Evolutionary conservation across 768 basidiomycete species (phyloP), one percentile per base, ranked within the genome.

Genomic region (Hemileccinum rubropunctum): DNA sequence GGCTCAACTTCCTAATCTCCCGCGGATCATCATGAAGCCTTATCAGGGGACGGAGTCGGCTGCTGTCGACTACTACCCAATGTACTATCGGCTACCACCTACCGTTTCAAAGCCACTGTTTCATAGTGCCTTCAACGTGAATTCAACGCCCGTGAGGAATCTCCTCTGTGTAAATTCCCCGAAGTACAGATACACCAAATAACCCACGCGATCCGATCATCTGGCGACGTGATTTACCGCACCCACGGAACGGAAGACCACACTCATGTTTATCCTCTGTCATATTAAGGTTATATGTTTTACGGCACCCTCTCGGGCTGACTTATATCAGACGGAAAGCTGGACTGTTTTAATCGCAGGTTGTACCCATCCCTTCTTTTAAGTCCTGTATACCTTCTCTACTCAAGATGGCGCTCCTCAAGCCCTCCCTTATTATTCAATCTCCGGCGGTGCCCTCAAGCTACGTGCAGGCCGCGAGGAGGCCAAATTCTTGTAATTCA

Each of bases 381-480:
- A 36, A 14, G 32, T 10, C 42, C 18, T 37, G 42, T 18, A 39
- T 37, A 38, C 47, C 20, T 30, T 45, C 28, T 35, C 43, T 32
- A 28, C 47, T 34, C 42, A 44, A 13, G 45, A 68, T 68, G 65
- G 38, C 53, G 21, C 34, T 50, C 30, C 32, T 43, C 26, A 62
- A 59, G 33, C 62, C 56, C 20, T 61, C 42, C 39, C 53, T 64
- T 42, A 11, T 48, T 26, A 42, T 62, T 13, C 58, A 54, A 43
- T 30, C 54, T 2, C 18, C 15, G 30, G 12, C 13, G 23, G 58
- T 47, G 15, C 64, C 71, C 18, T 70, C 73, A 27, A 71, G 66
- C 52, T 66, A 68, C 55, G 64, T 58, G 48, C 70, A 71, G 36
- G 56, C 60, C n/a, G 50, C 71, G 17, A 56, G 42, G 41, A 56